A percentile compares a stretch with the other conserved stretches of the same genome.
phyloP scores from a whole-genome alignment of 345 rosid species.

The Rhodomyrtus tomentosa region DNA sequence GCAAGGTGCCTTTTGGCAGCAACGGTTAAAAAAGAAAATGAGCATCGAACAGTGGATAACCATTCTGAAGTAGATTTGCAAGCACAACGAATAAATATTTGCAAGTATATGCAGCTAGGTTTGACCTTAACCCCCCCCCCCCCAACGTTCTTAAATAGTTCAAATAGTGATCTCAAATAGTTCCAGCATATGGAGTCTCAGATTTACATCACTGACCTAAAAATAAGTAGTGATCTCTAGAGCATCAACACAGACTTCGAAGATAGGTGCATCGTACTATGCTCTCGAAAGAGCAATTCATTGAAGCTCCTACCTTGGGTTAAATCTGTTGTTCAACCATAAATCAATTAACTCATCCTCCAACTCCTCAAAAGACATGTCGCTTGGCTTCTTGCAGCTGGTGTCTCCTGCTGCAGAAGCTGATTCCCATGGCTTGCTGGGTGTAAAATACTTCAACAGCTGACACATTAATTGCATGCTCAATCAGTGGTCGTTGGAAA shows the following conservation, averaged over 20 bases:
- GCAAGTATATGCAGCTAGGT: not conserved
- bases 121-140: too few species aligned
- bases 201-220: not conserved
- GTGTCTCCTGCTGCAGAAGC: constrained; percentile 9
- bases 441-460: constrained; percentile 47
- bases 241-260: too few species aligned
- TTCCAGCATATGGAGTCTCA: not conserved
- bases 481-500: not conserved
- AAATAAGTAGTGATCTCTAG: too few species aligned
- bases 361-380: constrained; percentile 32
- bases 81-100: not conserved
- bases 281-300: too few species aligned
- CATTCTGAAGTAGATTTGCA: not conserved
- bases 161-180: too few species aligned
- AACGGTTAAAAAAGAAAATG: not conserved
- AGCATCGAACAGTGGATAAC: not conserved
- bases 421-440: constrained; percentile 47
- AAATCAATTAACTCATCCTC: constrained; percentile 48
- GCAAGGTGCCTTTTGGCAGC: not conserved
- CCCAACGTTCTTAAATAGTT: too few species aligned
- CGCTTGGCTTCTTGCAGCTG: constrained; percentile 15
- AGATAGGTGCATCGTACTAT: too few species aligned
- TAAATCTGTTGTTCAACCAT: constrained; percentile 46
- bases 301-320: constrained; percentile 51
- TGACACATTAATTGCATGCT: constrained; percentile 14